These are phyloP conservation scores for Silene vulgaris DNA, from an alignment of 179 eudicot species.

Conservation along the genomic window DNA sequence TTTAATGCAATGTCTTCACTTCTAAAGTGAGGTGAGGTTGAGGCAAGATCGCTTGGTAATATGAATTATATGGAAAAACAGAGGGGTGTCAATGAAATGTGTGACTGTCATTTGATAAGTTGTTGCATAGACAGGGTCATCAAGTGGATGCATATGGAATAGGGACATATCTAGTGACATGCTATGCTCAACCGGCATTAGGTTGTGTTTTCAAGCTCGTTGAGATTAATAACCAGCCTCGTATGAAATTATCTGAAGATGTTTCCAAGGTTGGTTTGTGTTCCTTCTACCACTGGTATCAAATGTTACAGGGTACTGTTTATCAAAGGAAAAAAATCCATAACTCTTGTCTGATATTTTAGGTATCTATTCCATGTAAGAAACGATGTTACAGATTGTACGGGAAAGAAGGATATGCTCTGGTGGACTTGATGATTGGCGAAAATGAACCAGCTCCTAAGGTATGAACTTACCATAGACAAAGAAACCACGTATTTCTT, in stretches of 20 bases:
- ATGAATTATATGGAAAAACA: no score
- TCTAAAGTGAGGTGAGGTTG: no score
- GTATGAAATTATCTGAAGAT: conserved; percentile 94
- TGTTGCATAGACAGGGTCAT: conserved; percentile 64
- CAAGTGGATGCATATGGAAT: conserved; percentile 94
- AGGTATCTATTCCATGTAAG: conserved; percentile 97
- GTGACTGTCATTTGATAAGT: no score
- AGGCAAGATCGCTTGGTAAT: no score
- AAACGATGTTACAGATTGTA: conserved; percentile 81
- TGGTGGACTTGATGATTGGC: conserved; percentile 84
- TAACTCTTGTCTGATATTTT: conserved; percentile 20
- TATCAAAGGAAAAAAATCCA: no score
- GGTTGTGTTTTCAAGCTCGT: conserved; percentile 99
- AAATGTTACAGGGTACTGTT: background rate
- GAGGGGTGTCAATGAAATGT: no score
- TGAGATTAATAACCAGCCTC: conserved; percentile 90
- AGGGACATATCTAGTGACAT: conserved; percentile 92
- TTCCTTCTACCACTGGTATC: conserved; percentile 11
- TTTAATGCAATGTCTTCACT: no score
- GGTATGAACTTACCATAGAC: conserved; percentile 39
- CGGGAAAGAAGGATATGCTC: conserved; percentile 85
- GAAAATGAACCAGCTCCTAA: conserved; percentile 91
- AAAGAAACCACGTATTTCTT: background rate
- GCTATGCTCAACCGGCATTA: conserved; percentile 93
- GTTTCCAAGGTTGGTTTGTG: conserved; percentile 71